Percentiles rank a stretch among this genome's conserved stretches.
These are phyloP conservation scores for Fusarium sp. DNA, from an alignment of 2,329 filamentous ascomycete genomes.

Conservation along the genomic window DNA sequence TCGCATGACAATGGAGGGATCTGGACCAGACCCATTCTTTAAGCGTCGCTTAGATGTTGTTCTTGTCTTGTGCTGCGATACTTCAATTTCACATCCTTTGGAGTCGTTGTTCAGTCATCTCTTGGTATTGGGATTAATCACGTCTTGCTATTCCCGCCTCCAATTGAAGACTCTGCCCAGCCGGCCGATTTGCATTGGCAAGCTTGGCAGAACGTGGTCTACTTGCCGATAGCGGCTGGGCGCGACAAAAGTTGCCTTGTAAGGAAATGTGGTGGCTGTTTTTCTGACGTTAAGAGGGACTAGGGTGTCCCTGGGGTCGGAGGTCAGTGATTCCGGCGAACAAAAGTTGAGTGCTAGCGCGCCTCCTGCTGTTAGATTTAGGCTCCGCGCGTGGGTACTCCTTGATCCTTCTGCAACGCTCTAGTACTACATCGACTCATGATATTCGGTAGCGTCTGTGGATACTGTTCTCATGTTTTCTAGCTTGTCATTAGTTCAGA, in stretches of 20 bases:
- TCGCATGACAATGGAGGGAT: slow-evolving; percentile 25
- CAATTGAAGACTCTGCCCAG: slow-evolving; percentile 38
- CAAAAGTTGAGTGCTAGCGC: slow-evolving; percentile 15
- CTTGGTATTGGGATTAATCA: slow-evolving; percentile 22
- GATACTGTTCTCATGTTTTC: too few relatives aligned
- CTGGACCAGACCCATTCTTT: slow-evolving; percentile 34
- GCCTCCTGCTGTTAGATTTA: not conserved
- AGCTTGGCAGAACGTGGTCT: slow-evolving; percentile 41
- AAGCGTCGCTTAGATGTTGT: slow-evolving; percentile 18
- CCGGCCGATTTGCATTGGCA: slow-evolving; percentile 29
- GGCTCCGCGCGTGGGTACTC: not conserved
- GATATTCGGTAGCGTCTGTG: too few relatives aligned
- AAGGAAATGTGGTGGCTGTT: not conserved
- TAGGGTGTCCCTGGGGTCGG: not conserved
- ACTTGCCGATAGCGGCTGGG: slow-evolving; percentile 27
- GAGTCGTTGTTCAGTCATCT: not conserved
- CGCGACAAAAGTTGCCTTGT: not conserved
- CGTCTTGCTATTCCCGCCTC: slow-evolving; percentile 39
- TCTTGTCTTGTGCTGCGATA: not conserved
- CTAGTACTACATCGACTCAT: not conserved
- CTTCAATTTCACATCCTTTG: not conserved
- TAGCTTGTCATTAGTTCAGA: too few relatives aligned
- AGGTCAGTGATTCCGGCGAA: slow-evolving; percentile 6
- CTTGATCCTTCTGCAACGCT: slow-evolving; percentile 18
- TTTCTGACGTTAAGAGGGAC: not conserved